Evolutionary conservation across 768 basidiomycete genomes (phyloP).

Genomic region (Naganishia vishniacii): DNA sequence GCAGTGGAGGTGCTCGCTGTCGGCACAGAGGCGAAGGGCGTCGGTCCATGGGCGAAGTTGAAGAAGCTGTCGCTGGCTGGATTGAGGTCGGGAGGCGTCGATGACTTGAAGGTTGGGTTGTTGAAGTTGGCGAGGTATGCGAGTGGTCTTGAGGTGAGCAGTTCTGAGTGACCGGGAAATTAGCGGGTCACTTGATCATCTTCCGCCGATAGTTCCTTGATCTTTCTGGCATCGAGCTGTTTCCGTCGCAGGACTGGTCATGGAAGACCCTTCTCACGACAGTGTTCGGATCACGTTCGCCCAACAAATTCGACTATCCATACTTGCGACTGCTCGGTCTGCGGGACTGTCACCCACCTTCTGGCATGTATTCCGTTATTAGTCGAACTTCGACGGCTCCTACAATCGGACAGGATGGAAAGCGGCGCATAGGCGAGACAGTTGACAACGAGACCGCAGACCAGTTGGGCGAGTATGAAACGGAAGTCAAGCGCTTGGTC

Average conservation of each 20-base stretch:
- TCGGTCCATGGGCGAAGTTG: neutral
- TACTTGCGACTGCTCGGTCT: neutral
- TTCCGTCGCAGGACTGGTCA: neutral
- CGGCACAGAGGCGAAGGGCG: neutral
- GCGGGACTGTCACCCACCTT: neutral
- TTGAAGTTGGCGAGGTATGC: conserved; percentile 11
- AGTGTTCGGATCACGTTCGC: neutral
- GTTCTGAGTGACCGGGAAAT: neutral
- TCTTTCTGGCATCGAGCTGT: conserved; percentile 5
- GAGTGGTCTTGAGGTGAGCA: conserved; percentile 6
- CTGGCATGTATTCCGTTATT: too few relatives aligned
- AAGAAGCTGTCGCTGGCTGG: conserved; percentile 4
- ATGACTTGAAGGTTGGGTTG: conserved; percentile 10
- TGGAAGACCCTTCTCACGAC: conserved; percentile 10
- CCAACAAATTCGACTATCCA: neutral
- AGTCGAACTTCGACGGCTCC: too few relatives aligned
- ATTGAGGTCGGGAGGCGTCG: neutral
- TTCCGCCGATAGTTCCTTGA: conserved; percentile 7
- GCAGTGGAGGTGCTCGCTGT: neutral
- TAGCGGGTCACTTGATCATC: too few relatives aligned
- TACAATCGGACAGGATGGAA: neutral
- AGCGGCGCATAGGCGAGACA: neutral
- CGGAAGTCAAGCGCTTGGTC: neutral
- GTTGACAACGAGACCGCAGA: neutral
- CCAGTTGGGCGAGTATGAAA: neutral